These are phyloP conservation scores for Corinectria fuckeliana DNA, from an alignment of 2,329 filamentous ascomycete species.

Conservation along the genomic window DNA sequence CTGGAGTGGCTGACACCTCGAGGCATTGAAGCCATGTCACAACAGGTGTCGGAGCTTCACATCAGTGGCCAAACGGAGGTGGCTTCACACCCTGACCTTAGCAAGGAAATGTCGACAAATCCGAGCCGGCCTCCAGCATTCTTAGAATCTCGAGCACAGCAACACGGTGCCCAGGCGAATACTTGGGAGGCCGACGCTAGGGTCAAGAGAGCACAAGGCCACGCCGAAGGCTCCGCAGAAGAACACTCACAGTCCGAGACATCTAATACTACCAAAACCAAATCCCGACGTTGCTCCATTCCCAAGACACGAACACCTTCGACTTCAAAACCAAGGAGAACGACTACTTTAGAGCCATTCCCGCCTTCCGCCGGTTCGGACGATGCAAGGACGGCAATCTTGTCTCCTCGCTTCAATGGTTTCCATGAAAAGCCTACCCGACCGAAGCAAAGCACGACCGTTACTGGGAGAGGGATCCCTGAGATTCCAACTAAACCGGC, in stretches of 20 bases:
- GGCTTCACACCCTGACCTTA: not conserved
- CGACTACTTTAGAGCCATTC: constrained; percentile 42
- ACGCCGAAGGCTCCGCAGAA: not conserved
- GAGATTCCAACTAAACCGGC: constrained; percentile 46
- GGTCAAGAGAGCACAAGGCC: not conserved
- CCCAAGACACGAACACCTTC: constrained; percentile 19
- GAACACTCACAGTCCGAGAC: constrained; percentile 3
- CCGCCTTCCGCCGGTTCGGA: constrained; percentile 37
- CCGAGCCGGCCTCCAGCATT: not conserved
- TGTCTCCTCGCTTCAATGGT: constrained; percentile 40
- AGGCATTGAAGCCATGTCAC: constrained; percentile 57
- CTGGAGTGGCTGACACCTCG: constrained; percentile 72
- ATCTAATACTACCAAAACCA: constrained; percentile 9
- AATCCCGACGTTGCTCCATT: constrained; percentile 16
- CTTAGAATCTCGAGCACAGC: constrained; percentile 3
- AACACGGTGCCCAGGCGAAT: not conserved
- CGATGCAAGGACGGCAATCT: constrained; percentile 38
- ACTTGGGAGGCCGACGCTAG: constrained; percentile 9
- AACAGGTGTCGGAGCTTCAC: constrained; percentile 39
- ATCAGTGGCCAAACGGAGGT: not conserved
- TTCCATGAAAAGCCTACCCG: constrained; percentile 46
- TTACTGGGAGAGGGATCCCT: constrained; percentile 40
- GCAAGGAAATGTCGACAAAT: not conserved
- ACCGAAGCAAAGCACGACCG: constrained; percentile 36
- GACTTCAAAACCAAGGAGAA: constrained; percentile 40